Evolutionary conservation across 139 green algal genomes (phyloP).

Genomic region (Edaphochlamys debaryana): DNA sequence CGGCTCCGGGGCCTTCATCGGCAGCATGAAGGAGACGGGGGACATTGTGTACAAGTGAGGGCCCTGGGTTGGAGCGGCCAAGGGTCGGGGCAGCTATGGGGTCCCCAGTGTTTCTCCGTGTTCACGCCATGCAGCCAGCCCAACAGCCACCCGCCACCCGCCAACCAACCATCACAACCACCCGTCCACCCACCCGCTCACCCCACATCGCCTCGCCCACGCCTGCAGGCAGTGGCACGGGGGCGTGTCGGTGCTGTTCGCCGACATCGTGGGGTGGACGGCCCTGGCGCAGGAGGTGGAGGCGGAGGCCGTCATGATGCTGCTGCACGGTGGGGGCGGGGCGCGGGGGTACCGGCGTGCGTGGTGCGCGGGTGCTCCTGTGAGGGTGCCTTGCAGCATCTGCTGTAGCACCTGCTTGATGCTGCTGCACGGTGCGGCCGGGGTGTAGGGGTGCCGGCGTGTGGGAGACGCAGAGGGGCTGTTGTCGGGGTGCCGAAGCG

Average conservation of each 20-base stretch:
- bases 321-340: conserved; percentile 42
- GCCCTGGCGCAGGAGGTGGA: conserved; percentile 53
- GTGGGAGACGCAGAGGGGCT: not conserved
- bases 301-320: conserved; percentile 53
- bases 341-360: not conserved
- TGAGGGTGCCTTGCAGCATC: too few species aligned
- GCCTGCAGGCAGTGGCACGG: conserved; percentile 58
- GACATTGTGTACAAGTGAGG: conserved; percentile 45
- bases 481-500: not conserved
- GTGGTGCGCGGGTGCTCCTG: too few species aligned
- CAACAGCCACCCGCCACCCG: too few species aligned
- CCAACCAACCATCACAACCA: too few species aligned
- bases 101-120: not conserved
- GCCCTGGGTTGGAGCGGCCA: not conserved
- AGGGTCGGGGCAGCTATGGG: too few species aligned
- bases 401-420: too few species aligned
- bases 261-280: conserved; percentile 48
- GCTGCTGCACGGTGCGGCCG: conserved; percentile 45
- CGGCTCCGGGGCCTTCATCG: not conserved
- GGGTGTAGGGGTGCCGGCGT: not conserved
- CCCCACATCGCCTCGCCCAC: too few species aligned
- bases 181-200: too few species aligned
- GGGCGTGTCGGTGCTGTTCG: conserved; percentile 39
- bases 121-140: too few species aligned
- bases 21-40: conserved; percentile 16